Evolutionary conservation across 768 basidiomycete species (phyloP), one percentile per base, ranked within the genome.

Genomic region (Leccinum variicolor): DNA sequence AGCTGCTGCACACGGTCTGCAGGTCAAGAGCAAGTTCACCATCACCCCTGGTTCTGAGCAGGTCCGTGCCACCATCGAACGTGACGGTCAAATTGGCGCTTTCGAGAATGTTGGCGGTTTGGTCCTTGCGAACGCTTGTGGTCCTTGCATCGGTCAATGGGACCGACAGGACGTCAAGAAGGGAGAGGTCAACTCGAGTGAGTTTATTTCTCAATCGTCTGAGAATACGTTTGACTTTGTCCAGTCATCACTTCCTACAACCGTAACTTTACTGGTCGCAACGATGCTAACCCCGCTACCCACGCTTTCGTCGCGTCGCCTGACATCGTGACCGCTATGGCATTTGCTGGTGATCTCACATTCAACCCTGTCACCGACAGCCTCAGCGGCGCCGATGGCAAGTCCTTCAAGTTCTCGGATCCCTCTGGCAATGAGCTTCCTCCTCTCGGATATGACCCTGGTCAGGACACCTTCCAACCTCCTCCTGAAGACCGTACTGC

Each of bases 181-280:
- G 84, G 97, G 96, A 69, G 92, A 91, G 66, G 79, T 83, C 66
- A 99, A 98, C 85, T 96, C 97, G 47, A 99, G 91, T 92, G 64
- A 49, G 90, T 81, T 7, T 19, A 23, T 31, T 6, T n/a, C 33
- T 33, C 0, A 15, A 6, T 50, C 19, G 13, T 21, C 28, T 8
- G 26, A 14, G 29, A 29, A 26, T n/a, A 8, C 28, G 50, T 58
- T 58, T 62, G 26, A 54, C 52, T 39, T 23, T 10, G 10, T 17
- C 39, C 49, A 93, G 91, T 98, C 81, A 92, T 99, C 76, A 96
- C 96, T 53, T 98, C 95, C 19, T 99, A 99, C 85, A 99, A 99
- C 87, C 95, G 97, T 74, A 99, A 99, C 87, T 99, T 99, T 81
- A 98, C 97, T 64, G 97, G 96, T 57, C 94, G 97, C 71, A 99